Evolutionary conservation across 2,329 filamentous ascomycete genomes (phyloP).

Genomic region (Teratosphaeria epicoccoides): DNA sequence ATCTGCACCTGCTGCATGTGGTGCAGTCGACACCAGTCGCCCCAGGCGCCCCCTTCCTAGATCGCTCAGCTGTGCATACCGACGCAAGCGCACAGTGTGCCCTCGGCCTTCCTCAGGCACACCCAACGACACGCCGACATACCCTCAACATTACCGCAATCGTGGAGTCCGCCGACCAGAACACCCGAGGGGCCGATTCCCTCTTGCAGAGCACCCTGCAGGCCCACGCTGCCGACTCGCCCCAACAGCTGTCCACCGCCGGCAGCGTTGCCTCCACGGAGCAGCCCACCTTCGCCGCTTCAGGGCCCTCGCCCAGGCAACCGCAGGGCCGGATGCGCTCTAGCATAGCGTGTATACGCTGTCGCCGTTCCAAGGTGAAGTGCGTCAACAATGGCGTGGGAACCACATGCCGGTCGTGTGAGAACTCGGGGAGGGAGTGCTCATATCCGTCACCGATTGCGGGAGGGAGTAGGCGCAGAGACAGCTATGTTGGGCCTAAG

Average conservation of each 20-base stretch:
- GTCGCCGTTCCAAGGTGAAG: constrained; percentile 74
- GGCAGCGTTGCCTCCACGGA: constrained; percentile 6
- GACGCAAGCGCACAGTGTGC: not conserved
- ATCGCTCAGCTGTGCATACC: not conserved
- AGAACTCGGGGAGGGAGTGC: constrained; percentile 61
- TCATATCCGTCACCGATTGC: constrained; percentile 51
- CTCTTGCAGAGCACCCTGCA: constrained; percentile 1
- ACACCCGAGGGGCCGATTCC: not conserved
- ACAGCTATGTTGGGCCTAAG: constrained; percentile 14
- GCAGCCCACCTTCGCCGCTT: constrained; percentile 7
- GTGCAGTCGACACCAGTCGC: not conserved
- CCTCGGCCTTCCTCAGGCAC: not conserved
- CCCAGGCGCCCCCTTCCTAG: not conserved
- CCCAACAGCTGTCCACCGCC: constrained; percentile 1
- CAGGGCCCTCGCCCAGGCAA: constrained; percentile 22
- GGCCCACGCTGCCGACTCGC: not conserved
- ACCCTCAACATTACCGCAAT: not conserved
- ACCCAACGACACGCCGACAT: not conserved
- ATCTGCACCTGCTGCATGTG: not conserved
- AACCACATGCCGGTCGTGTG: constrained; percentile 64
- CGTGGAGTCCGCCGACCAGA: not conserved
- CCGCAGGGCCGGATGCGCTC: constrained; percentile 50
- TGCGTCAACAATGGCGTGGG: constrained; percentile 68
- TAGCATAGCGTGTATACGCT: constrained; percentile 67
- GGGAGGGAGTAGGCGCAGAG: constrained; percentile 24